Evolutionary conservation across 2,329 filamentous ascomycete species (phyloP).

Genomic region (Ceratocystis destructans): DNA sequence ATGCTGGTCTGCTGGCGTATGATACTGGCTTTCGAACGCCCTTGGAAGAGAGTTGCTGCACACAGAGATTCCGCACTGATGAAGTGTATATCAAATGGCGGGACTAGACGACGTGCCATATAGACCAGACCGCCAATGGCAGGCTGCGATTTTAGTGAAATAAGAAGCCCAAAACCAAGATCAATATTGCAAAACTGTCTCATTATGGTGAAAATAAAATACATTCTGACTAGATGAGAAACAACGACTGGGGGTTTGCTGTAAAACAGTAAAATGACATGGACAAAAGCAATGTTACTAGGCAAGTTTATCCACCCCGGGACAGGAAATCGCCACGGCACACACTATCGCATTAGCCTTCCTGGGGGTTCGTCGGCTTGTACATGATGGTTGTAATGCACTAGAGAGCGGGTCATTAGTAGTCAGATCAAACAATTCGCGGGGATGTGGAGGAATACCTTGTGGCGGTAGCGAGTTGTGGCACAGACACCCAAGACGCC

Average conservation of each 20-base stretch:
- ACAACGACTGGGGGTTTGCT: background rate
- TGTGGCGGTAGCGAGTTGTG: slow-evolving; percentile 93
- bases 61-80: slow-evolving; percentile 70
- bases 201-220: background rate
- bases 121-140: too few relatives aligned
- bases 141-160: too few relatives aligned
- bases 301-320: background rate
- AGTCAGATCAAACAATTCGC: background rate
- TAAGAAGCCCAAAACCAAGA: background rate
- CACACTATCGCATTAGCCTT: slow-evolving; percentile 4
- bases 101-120: slow-evolving; percentile 31
- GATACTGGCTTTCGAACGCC: slow-evolving; percentile 64
- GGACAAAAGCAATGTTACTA: background rate
- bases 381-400: slow-evolving; percentile 97
- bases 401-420: slow-evolving; percentile 33
- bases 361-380: slow-evolving; percentile 53
- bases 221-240: background rate
- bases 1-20: slow-evolving; percentile 79
- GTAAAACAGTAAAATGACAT: background rate
- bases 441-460: slow-evolving; percentile 38
- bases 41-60: slow-evolving; percentile 71
- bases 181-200: background rate
- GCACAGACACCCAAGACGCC: slow-evolving; percentile 89
- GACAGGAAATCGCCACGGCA: background rate
- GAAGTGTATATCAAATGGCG: slow-evolving; percentile 71